These are phyloP conservation scores for Mariannaea sp. DNA, from an alignment of 2,329 filamentous ascomycete species.

Conservation along the genomic window DNA sequence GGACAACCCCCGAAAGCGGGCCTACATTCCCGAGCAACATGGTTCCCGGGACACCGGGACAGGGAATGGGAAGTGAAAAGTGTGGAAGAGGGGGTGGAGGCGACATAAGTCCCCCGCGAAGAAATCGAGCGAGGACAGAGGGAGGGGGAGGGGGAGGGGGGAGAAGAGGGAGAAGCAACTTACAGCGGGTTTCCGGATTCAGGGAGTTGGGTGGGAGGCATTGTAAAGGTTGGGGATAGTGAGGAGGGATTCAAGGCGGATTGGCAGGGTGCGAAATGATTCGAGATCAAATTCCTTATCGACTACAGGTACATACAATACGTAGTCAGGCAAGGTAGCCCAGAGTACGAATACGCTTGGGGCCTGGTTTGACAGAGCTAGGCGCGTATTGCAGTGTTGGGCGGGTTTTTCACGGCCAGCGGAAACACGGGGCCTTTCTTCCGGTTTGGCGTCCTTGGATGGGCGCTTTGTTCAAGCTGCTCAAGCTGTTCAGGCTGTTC, in stretches of 20 bases:
- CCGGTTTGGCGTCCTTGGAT: neutral
- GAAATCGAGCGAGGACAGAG: neutral
- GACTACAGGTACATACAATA: too few species aligned
- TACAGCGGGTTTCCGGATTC: constrained; percentile 55
- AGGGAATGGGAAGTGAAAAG: too few species aligned
- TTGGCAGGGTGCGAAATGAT: too few species aligned
- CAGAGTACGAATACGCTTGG: too few species aligned
- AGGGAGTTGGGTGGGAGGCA: constrained; percentile 53
- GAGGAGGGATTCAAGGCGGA: neutral
- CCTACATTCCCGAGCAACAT: neutral
- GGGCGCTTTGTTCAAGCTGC: too few species aligned
- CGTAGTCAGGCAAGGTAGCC: too few species aligned
- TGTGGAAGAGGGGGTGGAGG: too few species aligned
- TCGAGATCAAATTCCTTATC: too few species aligned
- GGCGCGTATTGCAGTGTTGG: too few species aligned
- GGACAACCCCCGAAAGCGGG: constrained; percentile 4
- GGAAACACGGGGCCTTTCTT: constrained; percentile 10
- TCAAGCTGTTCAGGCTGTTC: too few species aligned
- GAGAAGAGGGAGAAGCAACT: too few species aligned
- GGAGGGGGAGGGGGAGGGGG: neutral
- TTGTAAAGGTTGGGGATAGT: constrained; percentile 28
- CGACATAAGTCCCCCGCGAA: constrained; percentile 6
- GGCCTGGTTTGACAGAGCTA: too few species aligned
- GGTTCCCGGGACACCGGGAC: neutral
- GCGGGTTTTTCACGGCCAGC: constrained; percentile 1